Percentiles rank a stretch among this genome's conserved stretches.
phyloP scores from a whole-genome alignment of 2,329 filamentous ascomycete species.

The Phialophora chinensis region DNA sequence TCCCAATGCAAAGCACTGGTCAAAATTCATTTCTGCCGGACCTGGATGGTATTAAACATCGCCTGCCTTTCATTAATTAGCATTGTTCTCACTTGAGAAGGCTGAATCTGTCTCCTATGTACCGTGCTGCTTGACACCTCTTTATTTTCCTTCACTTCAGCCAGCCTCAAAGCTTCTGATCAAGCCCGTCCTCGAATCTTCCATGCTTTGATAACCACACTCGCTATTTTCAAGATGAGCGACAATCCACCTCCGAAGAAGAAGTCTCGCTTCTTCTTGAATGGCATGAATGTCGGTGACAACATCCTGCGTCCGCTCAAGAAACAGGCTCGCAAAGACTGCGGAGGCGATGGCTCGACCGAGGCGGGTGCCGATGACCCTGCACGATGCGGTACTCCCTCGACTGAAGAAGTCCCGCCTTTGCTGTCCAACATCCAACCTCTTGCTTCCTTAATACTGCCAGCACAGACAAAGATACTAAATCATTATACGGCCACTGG shows the following conservation, averaged over 20 bases:
- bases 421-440: conserved; percentile 8
- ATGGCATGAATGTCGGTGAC: conserved; percentile 35
- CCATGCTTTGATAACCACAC: not conserved
- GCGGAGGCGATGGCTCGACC: not conserved
- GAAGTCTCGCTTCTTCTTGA: conserved; percentile 35
- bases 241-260: conserved; percentile 35
- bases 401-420: not conserved
- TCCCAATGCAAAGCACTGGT: not conserved
- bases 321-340: conserved; percentile 6
- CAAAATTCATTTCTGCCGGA: conserved; percentile 5
- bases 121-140: not conserved
- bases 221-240: conserved; percentile 26
- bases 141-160: not conserved
- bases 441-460: not conserved
- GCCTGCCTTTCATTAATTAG: not conserved
- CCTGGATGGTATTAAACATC: not conserved
- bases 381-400: not conserved
- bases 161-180: not conserved
- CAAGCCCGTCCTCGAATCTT: not conserved
- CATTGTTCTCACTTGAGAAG: conserved; percentile 8
- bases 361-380: not conserved
- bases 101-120: not conserved
- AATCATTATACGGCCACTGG: not conserved
- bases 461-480: not conserved
- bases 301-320: conserved; percentile 28